Percentiles rank a stretch among this genome's conserved stretches.
Evolutionary conservation across 2,329 filamentous ascomycete species (phyloP).

Genomic region (Venturia effusa): DNA sequence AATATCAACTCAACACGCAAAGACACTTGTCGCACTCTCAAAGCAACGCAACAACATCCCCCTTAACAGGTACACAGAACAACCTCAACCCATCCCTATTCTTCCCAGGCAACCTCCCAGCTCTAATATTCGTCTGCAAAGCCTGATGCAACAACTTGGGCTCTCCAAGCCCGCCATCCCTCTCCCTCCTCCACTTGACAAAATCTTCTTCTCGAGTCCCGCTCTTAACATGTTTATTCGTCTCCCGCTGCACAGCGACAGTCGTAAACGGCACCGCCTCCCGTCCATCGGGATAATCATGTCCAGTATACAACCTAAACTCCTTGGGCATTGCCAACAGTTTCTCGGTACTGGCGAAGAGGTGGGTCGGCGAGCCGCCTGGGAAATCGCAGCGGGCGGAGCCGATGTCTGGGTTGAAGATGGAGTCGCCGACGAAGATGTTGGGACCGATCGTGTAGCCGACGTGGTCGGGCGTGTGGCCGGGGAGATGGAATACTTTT

Average conservation of each 20-base stretch:
- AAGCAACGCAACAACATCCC: not conserved
- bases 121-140: conserved; percentile 25
- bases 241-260: conserved; percentile 18
- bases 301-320: conserved; percentile 18
- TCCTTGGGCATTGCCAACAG: conserved; percentile 16
- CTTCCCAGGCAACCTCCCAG: conserved; percentile 14
- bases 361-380: too few relatives aligned
- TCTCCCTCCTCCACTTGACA: conserved; percentile 19
- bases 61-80: conserved; percentile 9
- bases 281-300: conserved; percentile 19
- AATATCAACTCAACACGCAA: not conserved
- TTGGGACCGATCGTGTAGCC: too few relatives aligned
- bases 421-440: too few relatives aligned
- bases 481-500: conserved; percentile 42
- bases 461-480: conserved; percentile 44
- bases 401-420: too few relatives aligned
- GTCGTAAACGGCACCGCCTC: conserved; percentile 19
- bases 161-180: conserved; percentile 19
- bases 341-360: conserved; percentile 15
- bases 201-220: conserved; percentile 21
- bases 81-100: conserved; percentile 11
- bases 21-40: not conserved
- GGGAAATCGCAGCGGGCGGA: too few relatives aligned
- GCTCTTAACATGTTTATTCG: conserved; percentile 23
- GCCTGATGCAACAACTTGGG: conserved; percentile 24